phyloP scores from a whole-genome alignment of 768 basidiomycete species.

The Leccinum disarticulatum region DNA sequence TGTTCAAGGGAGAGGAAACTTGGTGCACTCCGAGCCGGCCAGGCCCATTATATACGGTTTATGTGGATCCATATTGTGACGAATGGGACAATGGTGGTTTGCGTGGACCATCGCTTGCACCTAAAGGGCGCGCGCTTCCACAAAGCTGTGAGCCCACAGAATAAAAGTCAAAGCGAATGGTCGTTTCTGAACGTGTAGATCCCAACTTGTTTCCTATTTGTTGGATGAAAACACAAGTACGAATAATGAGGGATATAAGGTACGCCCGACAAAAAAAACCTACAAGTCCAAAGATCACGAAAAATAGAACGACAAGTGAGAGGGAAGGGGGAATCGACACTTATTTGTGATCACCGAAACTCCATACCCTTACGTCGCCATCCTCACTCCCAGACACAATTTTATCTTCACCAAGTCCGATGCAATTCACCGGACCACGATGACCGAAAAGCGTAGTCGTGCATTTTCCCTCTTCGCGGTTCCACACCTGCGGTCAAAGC shows the following conservation, averaged over 20 bases:
- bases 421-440: constrained; percentile 88
- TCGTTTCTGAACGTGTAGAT: no score
- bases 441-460: constrained; percentile 91
- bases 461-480: constrained; percentile 83
- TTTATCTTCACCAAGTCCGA: constrained; percentile 91
- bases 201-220: no score
- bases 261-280: neutral
- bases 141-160: constrained; percentile 3
- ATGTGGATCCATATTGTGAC: neutral
- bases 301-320: neutral
- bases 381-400: constrained; percentile 97
- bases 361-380: constrained; percentile 85
- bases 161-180: neutral
- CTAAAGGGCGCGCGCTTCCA: neutral
- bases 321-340: neutral
- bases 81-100: constrained; percentile 10
- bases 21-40: neutral
- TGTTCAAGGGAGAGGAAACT: constrained; percentile 5
- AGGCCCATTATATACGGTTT: constrained; percentile 16
- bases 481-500: constrained; percentile 71
- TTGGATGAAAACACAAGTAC: neutral
- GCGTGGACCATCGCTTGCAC: constrained; percentile 7
- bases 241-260: constrained; percentile 9
- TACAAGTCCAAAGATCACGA: neutral
- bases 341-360: constrained; percentile 43